Base-by-base conservation (phyloP, 176 grass and related monocot genomes). In the Otatea glauca region DNA sequence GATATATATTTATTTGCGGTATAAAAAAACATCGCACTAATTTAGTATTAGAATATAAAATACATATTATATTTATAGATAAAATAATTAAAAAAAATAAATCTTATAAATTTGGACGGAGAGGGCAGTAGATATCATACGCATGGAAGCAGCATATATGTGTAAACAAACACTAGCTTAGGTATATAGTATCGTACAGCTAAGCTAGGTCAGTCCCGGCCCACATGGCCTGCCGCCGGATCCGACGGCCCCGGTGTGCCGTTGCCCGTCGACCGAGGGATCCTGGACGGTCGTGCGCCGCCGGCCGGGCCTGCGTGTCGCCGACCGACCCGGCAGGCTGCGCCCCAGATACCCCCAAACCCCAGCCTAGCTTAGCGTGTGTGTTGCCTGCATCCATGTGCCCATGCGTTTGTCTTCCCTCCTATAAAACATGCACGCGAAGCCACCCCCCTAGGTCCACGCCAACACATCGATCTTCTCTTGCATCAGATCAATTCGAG, bases 261-360 rank as follows among this genome's bases (percentile, higher is more conserved):
- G 72, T 60, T 42, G 50, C 32, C 62, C 70, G 64, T 75, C 44
- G 72, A 86, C 78, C 72, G 79, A 86, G 79, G 78, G 74, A 86
- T 82, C 77, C 63, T 17, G 23, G 78, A 49, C 77, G 48, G 64
- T 69, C 63, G 25, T 3, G 37, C 78, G 34, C 68, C n/a, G 51
- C 6, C 29, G 58, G 2, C 20, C 34, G 82, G 82, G 59, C 71
- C 82, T 71, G 35, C 72, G 72, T 90, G 89, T 87, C 89, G 59
- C 92, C 71, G 75, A 42, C 68, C 75, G 81, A 81, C 82, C 92
- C 90, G 81, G 90, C 92, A 86, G 27, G 41, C 86, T 89, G 89
- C 88, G 66, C 84, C 91, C 71, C 84, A 47, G 80, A 81, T 88
- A 44, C 85, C 76, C 76, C 32, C 54, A 42, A 42, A 41, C 14